phyloP scores from a whole-genome alignment of 2,329 filamentous ascomycete species.

The Trichoderma sp. region DNA sequence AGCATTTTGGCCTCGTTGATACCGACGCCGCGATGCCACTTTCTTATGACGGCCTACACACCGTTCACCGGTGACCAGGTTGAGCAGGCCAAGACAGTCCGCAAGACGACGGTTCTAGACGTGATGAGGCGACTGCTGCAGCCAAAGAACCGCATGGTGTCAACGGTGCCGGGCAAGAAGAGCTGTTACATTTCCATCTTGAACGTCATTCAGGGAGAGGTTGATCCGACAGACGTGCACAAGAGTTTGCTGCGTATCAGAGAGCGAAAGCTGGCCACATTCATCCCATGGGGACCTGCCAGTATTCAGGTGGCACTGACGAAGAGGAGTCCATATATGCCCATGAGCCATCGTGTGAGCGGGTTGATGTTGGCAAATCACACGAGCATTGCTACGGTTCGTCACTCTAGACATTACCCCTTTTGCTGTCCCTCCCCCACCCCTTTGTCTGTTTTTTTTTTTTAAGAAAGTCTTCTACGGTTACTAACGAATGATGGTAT shows the following conservation, averaged over 20 bases:
- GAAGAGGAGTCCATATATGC: conserved; percentile 93
- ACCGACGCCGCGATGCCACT: conserved; percentile 93
- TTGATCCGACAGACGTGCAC: conserved; percentile 96
- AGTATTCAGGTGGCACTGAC: conserved; percentile 97
- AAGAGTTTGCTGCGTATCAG: conserved; percentile 96
- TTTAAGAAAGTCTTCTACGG: neutral
- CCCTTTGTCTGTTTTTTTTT: neutral
- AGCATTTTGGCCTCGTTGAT: conserved; percentile 95
- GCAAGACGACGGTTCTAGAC: conserved; percentile 95
- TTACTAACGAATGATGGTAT: conserved; percentile 1
- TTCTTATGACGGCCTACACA: conserved; percentile 97
- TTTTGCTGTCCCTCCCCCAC: neutral
- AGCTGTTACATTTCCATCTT: conserved; percentile 99
- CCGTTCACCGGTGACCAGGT: conserved; percentile 96
- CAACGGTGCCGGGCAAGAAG: conserved; percentile 89
- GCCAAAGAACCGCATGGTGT: conserved; percentile 99
- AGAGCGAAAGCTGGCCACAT: conserved; percentile 88
- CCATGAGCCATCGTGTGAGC: conserved; percentile 90
- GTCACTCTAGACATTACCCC: conserved; percentile 28
- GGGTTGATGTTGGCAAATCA: conserved; percentile 98
- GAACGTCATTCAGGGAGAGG: conserved; percentile 98
- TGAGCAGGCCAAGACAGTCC: conserved; percentile 93
- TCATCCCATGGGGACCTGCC: conserved; percentile 97
- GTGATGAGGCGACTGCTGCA: conserved; percentile 95
- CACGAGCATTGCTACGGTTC: conserved; percentile 87